Evolutionary conservation across 1,139 yeast species (phyloP), one percentile per base, ranked within the genome.

Genomic region (Suhomyces bolitotheri): DNA sequence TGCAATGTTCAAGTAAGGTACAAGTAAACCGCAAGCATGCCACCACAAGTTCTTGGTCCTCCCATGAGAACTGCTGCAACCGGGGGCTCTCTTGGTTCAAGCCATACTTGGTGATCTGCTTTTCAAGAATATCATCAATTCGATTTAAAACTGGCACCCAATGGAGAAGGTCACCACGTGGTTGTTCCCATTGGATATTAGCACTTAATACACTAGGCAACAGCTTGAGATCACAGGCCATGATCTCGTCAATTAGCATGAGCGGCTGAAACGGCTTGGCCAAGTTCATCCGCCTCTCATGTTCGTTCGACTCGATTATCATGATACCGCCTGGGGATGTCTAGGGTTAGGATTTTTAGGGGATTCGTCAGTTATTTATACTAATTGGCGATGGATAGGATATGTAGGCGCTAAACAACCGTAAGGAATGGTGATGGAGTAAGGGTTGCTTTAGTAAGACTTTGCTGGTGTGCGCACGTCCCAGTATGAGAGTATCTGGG

Each of bases 81-180:
- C 59, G 66, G 7, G 73, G 71, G 41, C 51, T 55, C n/a, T 71
- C 76, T 12, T 70, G 66, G 21, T 65, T 66, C 29, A 84, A 69
- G 5, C 67, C 71, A 50, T 87, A 84, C 44, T 76, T 76, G 10
- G 60, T 58, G 16, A 83, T 74, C 25, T 73, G 61, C 4, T 49
- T 47, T 36, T 80, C 85, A 38, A 87, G 64, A 13, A 86, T 71
- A 10, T 67, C 73, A 54, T 89, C 97, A 49, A 89, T 79, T 46
- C 82, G 69, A 56, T 89, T 84, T 46, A 90, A 65, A 1, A 87
- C 77, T 0, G 82, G 74, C 14, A 86, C 73, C 95, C 96, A 90
- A 42, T 81, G 82, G 46, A 75, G 74, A 29, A 90, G 59, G 47
- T 86, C 90, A 19, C 88, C 89, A 40, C 80, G 69, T 3, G 90